Conservation (phyloP, 1,284 basidiomycete genomes). For the Leccinum idahoense region DNA sequence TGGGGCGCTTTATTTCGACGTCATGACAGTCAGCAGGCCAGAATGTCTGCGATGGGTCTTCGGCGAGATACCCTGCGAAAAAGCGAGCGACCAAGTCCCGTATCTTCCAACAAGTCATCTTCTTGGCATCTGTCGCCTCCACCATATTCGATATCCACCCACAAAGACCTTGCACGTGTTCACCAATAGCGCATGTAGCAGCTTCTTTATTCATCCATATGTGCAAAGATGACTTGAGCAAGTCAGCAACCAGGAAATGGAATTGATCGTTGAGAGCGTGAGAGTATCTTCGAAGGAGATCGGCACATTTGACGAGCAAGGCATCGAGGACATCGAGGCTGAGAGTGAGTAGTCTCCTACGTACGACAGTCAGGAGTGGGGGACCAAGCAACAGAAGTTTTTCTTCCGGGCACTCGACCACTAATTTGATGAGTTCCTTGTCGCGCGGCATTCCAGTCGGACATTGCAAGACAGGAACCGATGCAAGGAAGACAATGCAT, state of each 20-base stretch:
- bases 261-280: conserved; percentile 54
- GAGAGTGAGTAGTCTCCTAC: conserved; percentile 51
- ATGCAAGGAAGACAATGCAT: conserved; percentile 52
- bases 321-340: conserved; percentile 43
- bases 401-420: conserved; percentile 47
- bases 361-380: conserved; percentile 53
- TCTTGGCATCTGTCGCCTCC: conserved; percentile 27
- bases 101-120: conserved; percentile 59
- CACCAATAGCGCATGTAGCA: conserved; percentile 37
- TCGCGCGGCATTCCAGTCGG: conserved; percentile 56
- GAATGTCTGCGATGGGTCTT: conserved; percentile 52
- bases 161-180: conserved; percentile 45
- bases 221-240: conserved; percentile 61
- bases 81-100: conserved; percentile 66
- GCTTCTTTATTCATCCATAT: conserved; percentile 54
- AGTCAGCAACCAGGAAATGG: conserved; percentile 51
- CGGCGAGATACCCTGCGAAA: conserved; percentile 57
- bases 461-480: conserved; percentile 57
- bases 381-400: conserved; percentile 57
- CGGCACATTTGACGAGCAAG: conserved; percentile 51
- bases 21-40: conserved; percentile 40
- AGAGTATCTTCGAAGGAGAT: conserved; percentile 53
- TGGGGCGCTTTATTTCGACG: conserved; percentile 37
- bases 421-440: conserved; percentile 54
- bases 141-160: conserved; percentile 48